A percentile compares a stretch with the other conserved stretches of the same genome.
Conservation (phyloP, 2,329 filamentous ascomycete species). For the Penicillium vulpinum region DNA sequence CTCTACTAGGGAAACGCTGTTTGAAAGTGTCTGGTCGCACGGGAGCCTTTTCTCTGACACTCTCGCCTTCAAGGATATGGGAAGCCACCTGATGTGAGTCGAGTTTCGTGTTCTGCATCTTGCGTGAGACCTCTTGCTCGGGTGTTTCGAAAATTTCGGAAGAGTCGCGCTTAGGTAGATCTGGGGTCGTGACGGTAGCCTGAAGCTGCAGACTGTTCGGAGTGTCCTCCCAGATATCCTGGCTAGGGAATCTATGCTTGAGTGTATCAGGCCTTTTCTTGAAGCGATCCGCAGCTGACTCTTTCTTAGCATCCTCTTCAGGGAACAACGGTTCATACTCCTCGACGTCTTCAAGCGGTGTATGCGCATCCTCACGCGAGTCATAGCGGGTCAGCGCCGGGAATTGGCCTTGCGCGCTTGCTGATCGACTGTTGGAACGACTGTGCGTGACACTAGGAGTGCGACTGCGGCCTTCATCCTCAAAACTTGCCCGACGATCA, state of each 20-base stretch:
- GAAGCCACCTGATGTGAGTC: slow-evolving; percentile 37
- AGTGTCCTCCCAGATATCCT: slow-evolving; percentile 96
- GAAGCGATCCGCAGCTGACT: slow-evolving; percentile 57
- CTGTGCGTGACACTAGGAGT: slow-evolving; percentile 60
- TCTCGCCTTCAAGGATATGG: slow-evolving; percentile 35
- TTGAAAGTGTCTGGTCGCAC: slow-evolving; percentile 55
- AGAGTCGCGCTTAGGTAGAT: slow-evolving; percentile 53
- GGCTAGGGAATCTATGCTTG: slow-evolving; percentile 79
- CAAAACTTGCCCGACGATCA: slow-evolving; percentile 62
- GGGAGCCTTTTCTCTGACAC: slow-evolving; percentile 22
- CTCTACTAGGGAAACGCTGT: slow-evolving; percentile 82
- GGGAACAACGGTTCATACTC: slow-evolving; percentile 96
- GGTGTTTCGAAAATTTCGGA: slow-evolving; percentile 44
- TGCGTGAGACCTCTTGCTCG: slow-evolving; percentile 51
- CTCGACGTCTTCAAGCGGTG: slow-evolving; percentile 80
- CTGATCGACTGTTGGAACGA: slow-evolving; percentile 64
- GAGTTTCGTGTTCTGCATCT: slow-evolving; percentile 42
- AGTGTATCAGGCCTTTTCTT: slow-evolving; percentile 56
- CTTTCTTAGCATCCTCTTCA: slow-evolving; percentile 66
- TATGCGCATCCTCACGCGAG: slow-evolving; percentile 57
- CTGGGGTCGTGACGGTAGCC: slow-evolving; percentile 81
- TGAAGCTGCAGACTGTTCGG: slow-evolving; percentile 76
- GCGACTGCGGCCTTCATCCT: slow-evolving; percentile 52
- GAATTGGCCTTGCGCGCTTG: slow-evolving; percentile 61
- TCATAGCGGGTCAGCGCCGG: slow-evolving; percentile 55